Evolutionary conservation across 768 basidiomycete genomes (phyloP).

Genomic region (Mycena leptocephala): DNA sequence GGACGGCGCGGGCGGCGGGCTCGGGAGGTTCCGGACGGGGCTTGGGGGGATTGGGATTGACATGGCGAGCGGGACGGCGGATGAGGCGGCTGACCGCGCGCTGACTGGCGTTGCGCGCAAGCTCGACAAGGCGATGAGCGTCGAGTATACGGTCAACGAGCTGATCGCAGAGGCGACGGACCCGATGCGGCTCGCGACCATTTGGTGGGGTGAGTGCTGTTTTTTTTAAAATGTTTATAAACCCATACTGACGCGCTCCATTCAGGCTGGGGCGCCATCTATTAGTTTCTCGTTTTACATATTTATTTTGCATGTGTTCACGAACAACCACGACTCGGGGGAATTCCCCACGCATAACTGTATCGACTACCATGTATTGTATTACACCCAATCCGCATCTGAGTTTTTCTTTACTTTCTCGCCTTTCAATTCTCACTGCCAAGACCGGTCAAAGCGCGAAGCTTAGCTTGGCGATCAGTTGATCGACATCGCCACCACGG

Average conservation of each 20-base stretch:
- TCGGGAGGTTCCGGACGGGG: constrained; percentile 44
- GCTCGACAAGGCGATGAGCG: constrained; percentile 87
- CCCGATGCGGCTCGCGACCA: constrained; percentile 79
- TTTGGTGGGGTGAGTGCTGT: constrained; percentile 77
- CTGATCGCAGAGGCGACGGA: constrained; percentile 93
- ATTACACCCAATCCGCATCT: too few relatives aligned
- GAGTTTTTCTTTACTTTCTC: too few relatives aligned
- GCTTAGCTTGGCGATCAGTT: background rate
- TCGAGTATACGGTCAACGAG: constrained; percentile 95
- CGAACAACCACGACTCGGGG: constrained; percentile 6
- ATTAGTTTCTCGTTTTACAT: constrained; percentile 11
- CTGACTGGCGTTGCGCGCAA: constrained; percentile 86
- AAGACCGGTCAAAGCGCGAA: background rate
- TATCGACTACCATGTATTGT: constrained; percentile 9
- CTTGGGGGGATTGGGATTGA: constrained; percentile 70
- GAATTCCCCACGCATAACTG: constrained; percentile 9
- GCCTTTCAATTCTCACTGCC: too few relatives aligned
- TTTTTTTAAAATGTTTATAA: background rate
- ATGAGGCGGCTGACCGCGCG: constrained; percentile 94
- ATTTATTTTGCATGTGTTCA: background rate
- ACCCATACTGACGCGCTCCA: background rate
- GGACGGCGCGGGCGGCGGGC: constrained; percentile 36
- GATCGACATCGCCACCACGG: background rate
- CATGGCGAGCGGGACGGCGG: constrained; percentile 76
- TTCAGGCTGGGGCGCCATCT: constrained; percentile 53